Percentiles rank a stretch among this genome's conserved stretches.
These are phyloP conservation scores for Blastobotrys apis DNA, from an alignment of 1,139 yeast species.

Conservation along the genomic window DNA sequence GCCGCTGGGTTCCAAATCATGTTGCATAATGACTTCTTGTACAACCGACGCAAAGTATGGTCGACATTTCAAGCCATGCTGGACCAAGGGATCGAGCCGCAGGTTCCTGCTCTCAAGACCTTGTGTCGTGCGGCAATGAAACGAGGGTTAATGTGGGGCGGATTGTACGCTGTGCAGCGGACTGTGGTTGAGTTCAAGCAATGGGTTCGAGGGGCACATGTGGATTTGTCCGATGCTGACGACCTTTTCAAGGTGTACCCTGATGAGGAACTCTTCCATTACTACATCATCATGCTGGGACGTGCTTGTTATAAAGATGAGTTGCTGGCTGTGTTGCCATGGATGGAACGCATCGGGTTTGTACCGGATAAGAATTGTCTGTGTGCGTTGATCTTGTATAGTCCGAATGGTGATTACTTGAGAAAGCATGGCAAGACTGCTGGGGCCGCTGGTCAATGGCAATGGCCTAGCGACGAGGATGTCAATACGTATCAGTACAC, in stretches of 20 bases:
- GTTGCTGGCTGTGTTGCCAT: conserved; percentile 47
- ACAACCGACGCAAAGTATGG: conserved; percentile 23
- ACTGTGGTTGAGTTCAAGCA: conserved; percentile 55
- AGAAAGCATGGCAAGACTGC: conserved; percentile 28
- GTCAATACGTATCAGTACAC: not conserved
- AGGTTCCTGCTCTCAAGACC: conserved; percentile 21
- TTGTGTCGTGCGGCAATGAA: conserved; percentile 30
- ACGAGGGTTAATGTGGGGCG: conserved; percentile 42
- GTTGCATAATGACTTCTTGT: not conserved
- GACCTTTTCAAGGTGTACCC: conserved; percentile 43
- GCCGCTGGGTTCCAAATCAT: conserved; percentile 14
- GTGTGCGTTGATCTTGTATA: conserved; percentile 31
- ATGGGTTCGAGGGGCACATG: conserved; percentile 33
- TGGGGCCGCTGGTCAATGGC: conserved; percentile 12
- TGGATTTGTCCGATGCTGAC: conserved; percentile 30
- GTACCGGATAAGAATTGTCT: conserved; percentile 39
- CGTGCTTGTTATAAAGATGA: conserved; percentile 48
- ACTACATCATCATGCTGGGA: conserved; percentile 50
- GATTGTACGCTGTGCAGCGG: conserved; percentile 53
- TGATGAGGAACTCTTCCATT: conserved; percentile 45
- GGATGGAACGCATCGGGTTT: conserved; percentile 56
- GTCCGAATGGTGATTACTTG: conserved; percentile 33
- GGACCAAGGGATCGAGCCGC: conserved; percentile 25
- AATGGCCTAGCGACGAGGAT: not conserved
- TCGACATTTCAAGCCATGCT: conserved; percentile 24